These are phyloP conservation scores for Phoenix dactylifera DNA, from an alignment of 176 grass and related monocot species.

Conservation along the genomic window DNA sequence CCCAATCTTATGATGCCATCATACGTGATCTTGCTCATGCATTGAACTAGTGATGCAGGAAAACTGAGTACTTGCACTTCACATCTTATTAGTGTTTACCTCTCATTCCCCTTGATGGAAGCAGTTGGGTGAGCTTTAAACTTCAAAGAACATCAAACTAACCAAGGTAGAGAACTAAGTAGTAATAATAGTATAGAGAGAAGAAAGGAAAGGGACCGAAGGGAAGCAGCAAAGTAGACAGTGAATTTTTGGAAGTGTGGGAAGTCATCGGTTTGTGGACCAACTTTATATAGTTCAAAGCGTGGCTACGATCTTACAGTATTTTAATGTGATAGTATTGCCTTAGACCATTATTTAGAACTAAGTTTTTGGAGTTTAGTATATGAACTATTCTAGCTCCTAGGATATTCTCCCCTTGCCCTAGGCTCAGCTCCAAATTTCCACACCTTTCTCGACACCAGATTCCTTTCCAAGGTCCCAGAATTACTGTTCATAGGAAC, in stretches of 20 bases:
- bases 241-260: slow-evolving; percentile 96
- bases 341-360: slow-evolving; percentile 42
- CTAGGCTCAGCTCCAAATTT: slow-evolving; percentile 14
- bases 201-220: not conserved
- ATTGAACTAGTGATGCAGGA: too few species aligned
- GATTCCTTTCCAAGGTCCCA: slow-evolving; percentile 64
- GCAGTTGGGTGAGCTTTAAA: slow-evolving; percentile 9
- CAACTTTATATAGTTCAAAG: slow-evolving; percentile 62
- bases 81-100: too few species aligned
- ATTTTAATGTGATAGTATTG: slow-evolving; percentile 24
- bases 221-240: slow-evolving; percentile 8
- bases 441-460: slow-evolving; percentile 45
- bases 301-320: slow-evolving; percentile 11
- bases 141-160: not conserved
- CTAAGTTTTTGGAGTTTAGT: slow-evolving; percentile 68
- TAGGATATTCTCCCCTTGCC: slow-evolving; percentile 61
- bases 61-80: too few species aligned
- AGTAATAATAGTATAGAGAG: slow-evolving; percentile 5
- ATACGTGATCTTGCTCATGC: too few species aligned
- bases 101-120: slow-evolving; percentile 33
- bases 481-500: not conserved
- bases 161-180: not conserved
- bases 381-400: slow-evolving; percentile 54
- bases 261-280: slow-evolving; percentile 67
- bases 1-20: too few species aligned